Evolutionary conservation across 768 basidiomycete species (phyloP).

Genomic region (Clitopilus hobsonii): DNA sequence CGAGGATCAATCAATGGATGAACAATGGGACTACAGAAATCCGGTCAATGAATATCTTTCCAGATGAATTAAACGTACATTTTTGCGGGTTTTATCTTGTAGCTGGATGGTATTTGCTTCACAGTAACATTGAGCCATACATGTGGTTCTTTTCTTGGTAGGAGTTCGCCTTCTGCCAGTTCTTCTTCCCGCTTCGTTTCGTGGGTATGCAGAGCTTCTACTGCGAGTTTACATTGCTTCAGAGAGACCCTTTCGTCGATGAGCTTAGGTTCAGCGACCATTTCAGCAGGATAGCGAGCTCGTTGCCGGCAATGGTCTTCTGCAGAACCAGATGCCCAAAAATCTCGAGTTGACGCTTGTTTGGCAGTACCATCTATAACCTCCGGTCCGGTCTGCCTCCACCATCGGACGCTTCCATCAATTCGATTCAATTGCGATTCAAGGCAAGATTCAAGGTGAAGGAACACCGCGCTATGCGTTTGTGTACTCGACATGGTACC

Average conservation of each 20-base stretch:
- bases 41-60: constrained; percentile 9
- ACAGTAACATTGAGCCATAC: constrained; percentile 88
- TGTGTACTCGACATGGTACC: too few species aligned
- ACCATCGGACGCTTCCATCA: too few species aligned
- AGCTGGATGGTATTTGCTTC: constrained; percentile 73
- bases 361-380: constrained; percentile 8
- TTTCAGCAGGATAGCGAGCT: constrained; percentile 13
- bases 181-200: constrained; percentile 59
- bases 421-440: too few species aligned
- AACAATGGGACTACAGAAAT: constrained; percentile 56
- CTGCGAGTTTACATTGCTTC: constrained; percentile 71
- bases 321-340: constrained; percentile 2
- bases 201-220: constrained; percentile 74
- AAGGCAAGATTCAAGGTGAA: too few species aligned
- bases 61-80: constrained; percentile 53
- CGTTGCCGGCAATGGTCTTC: background rate
- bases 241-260: constrained; percentile 68
- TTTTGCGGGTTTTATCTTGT: constrained; percentile 74
- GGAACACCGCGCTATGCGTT: too few species aligned
- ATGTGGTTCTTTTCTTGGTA: constrained; percentile 75
- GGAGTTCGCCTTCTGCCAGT: constrained; percentile 67
- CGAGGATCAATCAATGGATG: constrained; percentile 84
- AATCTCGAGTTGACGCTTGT: constrained; percentile 14
- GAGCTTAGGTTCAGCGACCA: constrained; percentile 43
- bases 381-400: background rate